phyloP scores from a whole-genome alignment of 2,329 filamentous ascomycete genomes.

The Dactylellina haptotyla region DNA sequence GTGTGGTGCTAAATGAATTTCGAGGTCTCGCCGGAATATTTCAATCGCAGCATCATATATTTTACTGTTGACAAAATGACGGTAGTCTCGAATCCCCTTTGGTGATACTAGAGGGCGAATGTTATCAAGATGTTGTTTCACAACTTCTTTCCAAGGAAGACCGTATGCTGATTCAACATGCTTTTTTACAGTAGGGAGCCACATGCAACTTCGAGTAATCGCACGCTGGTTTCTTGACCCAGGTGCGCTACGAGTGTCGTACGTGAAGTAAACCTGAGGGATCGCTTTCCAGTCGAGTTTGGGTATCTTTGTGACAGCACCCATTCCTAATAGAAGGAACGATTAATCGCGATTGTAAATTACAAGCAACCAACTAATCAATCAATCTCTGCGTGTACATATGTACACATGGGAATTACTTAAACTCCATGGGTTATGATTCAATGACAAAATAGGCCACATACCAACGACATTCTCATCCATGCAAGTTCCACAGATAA shows the following conservation, averaged over 20 bases:
- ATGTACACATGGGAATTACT: background rate
- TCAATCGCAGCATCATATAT: background rate
- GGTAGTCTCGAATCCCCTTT: background rate
- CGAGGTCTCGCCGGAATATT: background rate
- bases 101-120: slow-evolving; percentile 13
- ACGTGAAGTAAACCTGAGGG: background rate
- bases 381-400: background rate
- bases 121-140: background rate
- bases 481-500: slow-evolving; percentile 10
- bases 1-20: background rate
- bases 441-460: too few species aligned
- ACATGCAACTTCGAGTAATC: too few species aligned
- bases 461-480: slow-evolving; percentile 34
- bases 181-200: slow-evolving; percentile 24
- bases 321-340: too few species aligned
- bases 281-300: too few species aligned
- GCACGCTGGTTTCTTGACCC: background rate
- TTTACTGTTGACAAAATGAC: background rate
- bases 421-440: too few species aligned
- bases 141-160: slow-evolving; percentile 6
- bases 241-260: background rate
- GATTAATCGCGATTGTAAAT: too few species aligned
- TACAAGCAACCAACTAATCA: too few species aligned
- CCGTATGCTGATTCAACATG: background rate
- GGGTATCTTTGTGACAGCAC: too few species aligned